A percentile compares a stretch with the other conserved stretches of the same genome.
Evolutionary conservation across 2,329 filamentous ascomycete genomes (phyloP).

Genomic region (Cadophora luteo-olivacea): DNA sequence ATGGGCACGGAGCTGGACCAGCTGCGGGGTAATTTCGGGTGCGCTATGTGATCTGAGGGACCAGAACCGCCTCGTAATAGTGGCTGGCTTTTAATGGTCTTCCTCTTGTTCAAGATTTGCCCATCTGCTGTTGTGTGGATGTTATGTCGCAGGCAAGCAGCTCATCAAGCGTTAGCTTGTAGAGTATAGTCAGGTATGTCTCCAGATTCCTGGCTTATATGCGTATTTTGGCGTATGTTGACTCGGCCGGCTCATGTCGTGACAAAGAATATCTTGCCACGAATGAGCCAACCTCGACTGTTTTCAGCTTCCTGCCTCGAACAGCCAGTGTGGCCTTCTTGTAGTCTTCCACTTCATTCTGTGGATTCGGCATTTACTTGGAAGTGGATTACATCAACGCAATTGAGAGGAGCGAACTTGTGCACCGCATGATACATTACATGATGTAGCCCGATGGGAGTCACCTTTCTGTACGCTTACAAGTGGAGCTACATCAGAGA

Average conservation of each 20-base stretch:
- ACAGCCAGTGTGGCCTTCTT: neutral
- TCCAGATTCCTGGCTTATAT: neutral
- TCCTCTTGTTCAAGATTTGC: neutral
- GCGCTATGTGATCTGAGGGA: neutral
- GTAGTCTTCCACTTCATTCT: conserved; percentile 7
- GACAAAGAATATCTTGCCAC: conserved; percentile 6
- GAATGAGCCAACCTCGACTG: neutral
- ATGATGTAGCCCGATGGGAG: conserved; percentile 10
- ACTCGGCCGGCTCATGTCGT: neutral
- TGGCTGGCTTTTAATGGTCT: neutral
- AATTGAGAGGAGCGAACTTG: conserved; percentile 10
- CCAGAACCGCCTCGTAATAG: neutral
- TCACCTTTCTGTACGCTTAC: conserved; percentile 1
- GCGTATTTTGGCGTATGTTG: neutral
- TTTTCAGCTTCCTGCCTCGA: conserved; percentile 4
- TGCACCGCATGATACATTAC: conserved; percentile 16
- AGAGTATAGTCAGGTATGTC: neutral
- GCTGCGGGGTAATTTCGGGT: conserved; percentile 14
- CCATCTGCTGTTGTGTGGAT: neutral
- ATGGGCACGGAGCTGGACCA: conserved; percentile 2
- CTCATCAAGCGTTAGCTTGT: neutral
- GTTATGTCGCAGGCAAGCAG: neutral
- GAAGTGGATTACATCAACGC: conserved; percentile 9
- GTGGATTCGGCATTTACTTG: conserved; percentile 5
- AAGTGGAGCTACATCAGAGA: neutral